These are phyloP conservation scores for Halenospora varia DNA, from an alignment of 495 filamentous ascomycete genomes.

Conservation along the genomic window DNA sequence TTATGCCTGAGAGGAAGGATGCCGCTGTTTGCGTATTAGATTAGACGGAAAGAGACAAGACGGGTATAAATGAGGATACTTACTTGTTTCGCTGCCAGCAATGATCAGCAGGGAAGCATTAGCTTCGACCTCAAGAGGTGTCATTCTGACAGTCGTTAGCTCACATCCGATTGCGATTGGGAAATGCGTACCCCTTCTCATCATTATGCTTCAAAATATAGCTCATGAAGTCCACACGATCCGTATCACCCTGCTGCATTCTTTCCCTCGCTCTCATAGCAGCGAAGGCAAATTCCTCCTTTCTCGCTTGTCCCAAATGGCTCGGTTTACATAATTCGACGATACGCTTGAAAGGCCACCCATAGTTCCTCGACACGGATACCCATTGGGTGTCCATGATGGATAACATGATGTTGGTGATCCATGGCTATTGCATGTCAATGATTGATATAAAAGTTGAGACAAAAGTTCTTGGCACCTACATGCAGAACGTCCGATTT, in stretches of 20 bases:
- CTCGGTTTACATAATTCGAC: too few species aligned
- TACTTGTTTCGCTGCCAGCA: background rate
- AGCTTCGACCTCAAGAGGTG: background rate
- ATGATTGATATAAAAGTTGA: background rate
- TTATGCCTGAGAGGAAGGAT: slow-evolving; percentile 46
- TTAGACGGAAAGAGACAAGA: background rate
- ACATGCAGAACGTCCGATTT: slow-evolving; percentile 17
- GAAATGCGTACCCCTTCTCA: background rate
- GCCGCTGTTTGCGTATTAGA: slow-evolving; percentile 24
- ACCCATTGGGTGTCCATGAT: background rate
- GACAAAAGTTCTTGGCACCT: too few species aligned
- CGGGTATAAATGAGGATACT: too few species aligned
- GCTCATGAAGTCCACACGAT: background rate
- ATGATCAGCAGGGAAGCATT: background rate
- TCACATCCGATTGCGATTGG: background rate
- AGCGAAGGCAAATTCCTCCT: background rate
- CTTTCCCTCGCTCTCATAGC: background rate
- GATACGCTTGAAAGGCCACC: too few species aligned
- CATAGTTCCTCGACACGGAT: too few species aligned
- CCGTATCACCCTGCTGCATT: background rate
- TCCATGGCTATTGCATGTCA: background rate
- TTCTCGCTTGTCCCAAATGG: background rate
- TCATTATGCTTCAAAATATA: background rate
- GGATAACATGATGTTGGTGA: background rate
- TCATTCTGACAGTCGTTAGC: background rate